Evolutionary conservation across 768 basidiomycete genomes (phyloP).

Genomic region (Mycena chlorophos): DNA sequence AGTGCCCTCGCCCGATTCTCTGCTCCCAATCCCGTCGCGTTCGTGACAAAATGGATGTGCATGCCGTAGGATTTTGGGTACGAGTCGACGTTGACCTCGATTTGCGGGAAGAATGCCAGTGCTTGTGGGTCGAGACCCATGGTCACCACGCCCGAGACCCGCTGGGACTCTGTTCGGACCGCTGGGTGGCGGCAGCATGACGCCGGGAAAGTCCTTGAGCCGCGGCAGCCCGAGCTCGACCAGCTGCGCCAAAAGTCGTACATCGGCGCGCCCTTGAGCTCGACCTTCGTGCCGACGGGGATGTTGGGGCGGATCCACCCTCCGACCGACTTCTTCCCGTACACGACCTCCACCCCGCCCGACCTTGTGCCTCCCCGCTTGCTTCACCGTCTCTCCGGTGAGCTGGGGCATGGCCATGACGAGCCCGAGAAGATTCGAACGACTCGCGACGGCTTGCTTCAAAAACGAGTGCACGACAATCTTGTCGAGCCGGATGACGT

Average conservation of each 20-base stretch:
- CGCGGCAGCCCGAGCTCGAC: slow-evolving; percentile 95
- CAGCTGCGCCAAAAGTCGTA: slow-evolving; percentile 89
- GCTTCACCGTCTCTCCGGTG: slow-evolving; percentile 76
- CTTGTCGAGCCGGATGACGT: slow-evolving; percentile 74
- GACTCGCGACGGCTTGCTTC: slow-evolving; percentile 74
- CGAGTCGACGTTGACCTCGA: slow-evolving; percentile 89
- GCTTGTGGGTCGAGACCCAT: slow-evolving; percentile 84
- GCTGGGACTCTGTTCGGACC: slow-evolving; percentile 68
- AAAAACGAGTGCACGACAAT: slow-evolving; percentile 86
- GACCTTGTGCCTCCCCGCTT: slow-evolving; percentile 67
- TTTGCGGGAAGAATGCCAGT: slow-evolving; percentile 91
- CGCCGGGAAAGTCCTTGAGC: slow-evolving; percentile 84
- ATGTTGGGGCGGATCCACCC: slow-evolving; percentile 85
- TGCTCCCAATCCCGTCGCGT: slow-evolving; percentile 82
- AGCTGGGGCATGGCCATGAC: slow-evolving; percentile 87
- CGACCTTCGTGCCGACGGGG: slow-evolving; percentile 87
- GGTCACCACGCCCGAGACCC: slow-evolving; percentile 83
- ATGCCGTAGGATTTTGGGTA: slow-evolving; percentile 88
- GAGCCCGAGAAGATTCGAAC: slow-evolving; percentile 74
- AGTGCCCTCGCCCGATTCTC: slow-evolving; percentile 86
- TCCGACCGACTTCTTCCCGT: slow-evolving; percentile 64
- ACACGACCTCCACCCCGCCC: slow-evolving; percentile 80
- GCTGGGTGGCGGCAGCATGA: slow-evolving; percentile 74
- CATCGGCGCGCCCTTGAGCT: slow-evolving; percentile 87
- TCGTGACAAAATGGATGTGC: slow-evolving; percentile 93